phyloP scores from a whole-genome alignment of 2,329 filamentous ascomycete species.

The Epichloe amarillans region DNA sequence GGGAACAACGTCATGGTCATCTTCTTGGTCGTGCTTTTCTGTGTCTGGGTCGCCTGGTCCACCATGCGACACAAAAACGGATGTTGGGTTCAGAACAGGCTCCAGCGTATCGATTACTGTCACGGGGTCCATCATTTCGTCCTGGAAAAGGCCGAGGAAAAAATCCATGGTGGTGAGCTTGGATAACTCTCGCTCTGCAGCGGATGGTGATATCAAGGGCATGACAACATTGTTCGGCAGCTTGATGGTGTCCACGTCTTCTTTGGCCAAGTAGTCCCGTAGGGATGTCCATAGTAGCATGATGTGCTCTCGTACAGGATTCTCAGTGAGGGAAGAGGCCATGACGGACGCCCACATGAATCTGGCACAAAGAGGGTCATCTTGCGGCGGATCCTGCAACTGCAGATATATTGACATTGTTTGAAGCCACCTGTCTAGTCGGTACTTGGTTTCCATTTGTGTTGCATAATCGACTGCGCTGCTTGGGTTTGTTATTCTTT shows the following conservation, averaged over 20 bases:
- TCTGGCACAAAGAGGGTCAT: slow-evolving; percentile 32
- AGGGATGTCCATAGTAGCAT: slow-evolving; percentile 46
- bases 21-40: background rate
- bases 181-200: slow-evolving; percentile 80
- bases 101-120: slow-evolving; percentile 84
- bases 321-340: slow-evolving; percentile 36
- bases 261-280: slow-evolving; percentile 34
- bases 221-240: slow-evolving; percentile 81
- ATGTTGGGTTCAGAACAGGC: slow-evolving; percentile 68
- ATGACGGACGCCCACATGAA: slow-evolving; percentile 46
- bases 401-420: slow-evolving; percentile 33
- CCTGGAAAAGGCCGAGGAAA: slow-evolving; percentile 78
- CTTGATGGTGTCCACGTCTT: slow-evolving; percentile 32
- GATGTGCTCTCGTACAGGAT: slow-evolving; percentile 41
- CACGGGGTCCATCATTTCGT: slow-evolving; percentile 67
- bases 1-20: background rate
- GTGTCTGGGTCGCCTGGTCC: slow-evolving; percentile 3
- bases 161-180: slow-evolving; percentile 94
- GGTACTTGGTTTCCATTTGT: slow-evolving; percentile 34
- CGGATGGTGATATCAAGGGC: slow-evolving; percentile 70
- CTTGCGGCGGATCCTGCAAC: slow-evolving; percentile 18
- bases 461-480: slow-evolving; percentile 37
- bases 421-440: slow-evolving; percentile 38
- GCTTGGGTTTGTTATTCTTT: slow-evolving; percentile 43
- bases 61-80: slow-evolving; percentile 29